A percentile compares a stretch with the other conserved stretches of the same genome.
These are phyloP conservation scores for Neurospora tetrasperma DNA, from an alignment of 495 filamentous ascomycete species.

Conservation along the genomic window DNA sequence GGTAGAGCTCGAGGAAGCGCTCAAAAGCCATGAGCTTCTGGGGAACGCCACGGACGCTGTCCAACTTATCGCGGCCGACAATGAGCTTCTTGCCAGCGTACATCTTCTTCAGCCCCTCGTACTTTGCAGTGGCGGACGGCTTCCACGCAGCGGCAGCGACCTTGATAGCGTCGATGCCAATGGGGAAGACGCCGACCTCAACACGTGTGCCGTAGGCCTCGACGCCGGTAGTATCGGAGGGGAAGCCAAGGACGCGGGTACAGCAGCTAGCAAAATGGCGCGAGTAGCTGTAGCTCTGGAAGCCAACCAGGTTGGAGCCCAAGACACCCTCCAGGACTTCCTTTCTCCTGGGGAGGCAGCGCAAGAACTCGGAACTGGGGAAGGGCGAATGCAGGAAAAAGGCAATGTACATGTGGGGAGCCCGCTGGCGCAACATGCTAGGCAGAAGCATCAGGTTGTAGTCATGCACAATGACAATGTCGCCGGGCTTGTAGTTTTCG, in stretches of 20 bases:
- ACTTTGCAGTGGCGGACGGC: conserved; percentile 53
- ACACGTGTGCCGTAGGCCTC: conserved; percentile 83
- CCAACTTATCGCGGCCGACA: conserved; percentile 84
- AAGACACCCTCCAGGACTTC: conserved; percentile 80
- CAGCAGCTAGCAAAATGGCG: conserved; percentile 89
- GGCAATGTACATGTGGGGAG: conserved; percentile 76
- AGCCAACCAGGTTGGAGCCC: conserved; percentile 81
- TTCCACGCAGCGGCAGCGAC: conserved; percentile 63
- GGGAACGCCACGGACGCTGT: conserved; percentile 78
- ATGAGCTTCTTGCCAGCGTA: conserved; percentile 84
- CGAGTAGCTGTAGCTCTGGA: conserved; percentile 88
- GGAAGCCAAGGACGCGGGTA: conserved; percentile 75
- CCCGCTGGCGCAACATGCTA: conserved; percentile 68
- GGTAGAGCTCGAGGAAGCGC: conserved; percentile 75
- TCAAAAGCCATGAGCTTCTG: conserved; percentile 93
- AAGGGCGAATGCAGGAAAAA: conserved; percentile 91
- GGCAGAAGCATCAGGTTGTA: conserved; percentile 84
- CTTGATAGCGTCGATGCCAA: conserved; percentile 71
- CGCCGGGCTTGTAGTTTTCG: conserved; percentile 76
- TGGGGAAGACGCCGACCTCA: conserved; percentile 81
- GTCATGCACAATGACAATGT: conserved; percentile 85
- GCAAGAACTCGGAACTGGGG: conserved; percentile 85
- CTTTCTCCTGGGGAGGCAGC: conserved; percentile 75
- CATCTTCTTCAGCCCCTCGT: conserved; percentile 55
- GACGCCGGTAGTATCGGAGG: conserved; percentile 67